Conservation (phyloP, 139 green algal genomes). For the Raphidocelis subcapitata region DNA sequence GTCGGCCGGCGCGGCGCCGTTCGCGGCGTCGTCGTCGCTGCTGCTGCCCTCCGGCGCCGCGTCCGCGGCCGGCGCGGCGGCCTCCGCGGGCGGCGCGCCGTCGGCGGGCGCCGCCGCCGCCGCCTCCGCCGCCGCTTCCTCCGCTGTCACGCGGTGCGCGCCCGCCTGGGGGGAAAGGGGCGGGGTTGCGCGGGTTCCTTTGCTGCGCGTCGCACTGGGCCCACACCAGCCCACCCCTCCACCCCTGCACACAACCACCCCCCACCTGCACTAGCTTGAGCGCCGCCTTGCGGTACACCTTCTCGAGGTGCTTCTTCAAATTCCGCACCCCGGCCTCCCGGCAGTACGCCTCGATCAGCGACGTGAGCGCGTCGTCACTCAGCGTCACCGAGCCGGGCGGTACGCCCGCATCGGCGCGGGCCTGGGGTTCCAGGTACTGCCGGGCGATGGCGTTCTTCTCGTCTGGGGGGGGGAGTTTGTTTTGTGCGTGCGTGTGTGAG, state of each 20-base stretch:
- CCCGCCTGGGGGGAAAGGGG: no score
- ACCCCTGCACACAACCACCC: no score
- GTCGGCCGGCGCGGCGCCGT: no score
- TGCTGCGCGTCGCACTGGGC: no score
- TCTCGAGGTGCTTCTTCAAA: constrained; percentile 97
- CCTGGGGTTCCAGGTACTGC: constrained; percentile 88
- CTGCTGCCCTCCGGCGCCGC: not conserved
- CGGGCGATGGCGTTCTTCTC: constrained; percentile 95
- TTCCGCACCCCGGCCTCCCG: constrained; percentile 95
- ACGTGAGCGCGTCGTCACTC: constrained; percentile 72
- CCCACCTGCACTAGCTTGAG: constrained; percentile 60
- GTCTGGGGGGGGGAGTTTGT: constrained; percentile 12
- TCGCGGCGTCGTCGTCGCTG: not conserved
- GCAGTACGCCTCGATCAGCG: constrained; percentile 90
- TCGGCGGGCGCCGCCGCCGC: not conserved
- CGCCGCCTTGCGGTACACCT: constrained; percentile 94
- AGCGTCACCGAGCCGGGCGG: constrained; percentile 59
- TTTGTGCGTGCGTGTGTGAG: no score
- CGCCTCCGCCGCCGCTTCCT: not conserved
- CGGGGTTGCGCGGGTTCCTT: no score
- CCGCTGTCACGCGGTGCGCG: constrained; percentile 17
- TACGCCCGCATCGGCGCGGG: constrained; percentile 70
- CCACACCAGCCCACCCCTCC: no score
- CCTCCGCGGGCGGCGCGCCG: not conserved
- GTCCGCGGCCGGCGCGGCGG: not conserved